Evolutionary conservation across 176 grass and related monocot species (phyloP).

Genomic region (Aegilops longissima): DNA sequence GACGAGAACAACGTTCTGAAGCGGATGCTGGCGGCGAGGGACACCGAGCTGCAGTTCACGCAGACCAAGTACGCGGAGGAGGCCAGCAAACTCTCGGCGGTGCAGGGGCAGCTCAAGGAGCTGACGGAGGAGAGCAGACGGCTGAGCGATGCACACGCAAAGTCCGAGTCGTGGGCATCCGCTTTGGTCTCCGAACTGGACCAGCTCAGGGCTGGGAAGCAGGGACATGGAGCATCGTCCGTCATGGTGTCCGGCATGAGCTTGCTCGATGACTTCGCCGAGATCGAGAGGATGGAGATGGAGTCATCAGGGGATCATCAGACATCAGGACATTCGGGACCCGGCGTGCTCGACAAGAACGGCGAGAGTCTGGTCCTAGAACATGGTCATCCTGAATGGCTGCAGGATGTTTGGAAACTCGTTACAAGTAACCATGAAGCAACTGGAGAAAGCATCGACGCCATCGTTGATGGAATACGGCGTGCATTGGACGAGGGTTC

Average conservation of each 20-base stretch:
- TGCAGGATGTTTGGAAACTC: constrained; percentile 55
- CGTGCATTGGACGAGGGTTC: constrained; percentile 33
- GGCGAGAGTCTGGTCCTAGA: not conserved
- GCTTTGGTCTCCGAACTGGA: constrained; percentile 72
- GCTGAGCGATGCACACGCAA: constrained; percentile 22
- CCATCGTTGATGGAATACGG: constrained; percentile 55
- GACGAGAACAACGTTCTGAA: constrained; percentile 79
- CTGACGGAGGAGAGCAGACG: constrained; percentile 36
- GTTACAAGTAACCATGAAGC: constrained; percentile 63
- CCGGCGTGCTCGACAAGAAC: not conserved
- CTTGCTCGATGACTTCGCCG: constrained; percentile 58
- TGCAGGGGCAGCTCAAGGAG: constrained; percentile 50
- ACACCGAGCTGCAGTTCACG: constrained; percentile 54
- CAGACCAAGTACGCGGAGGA: constrained; percentile 54
- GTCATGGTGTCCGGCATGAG: constrained; percentile 36
- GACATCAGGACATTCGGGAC: not conserved
- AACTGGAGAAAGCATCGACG: constrained; percentile 39
- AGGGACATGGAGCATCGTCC: constrained; percentile 16
- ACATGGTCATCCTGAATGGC: constrained; percentile 47
- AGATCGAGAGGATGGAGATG: constrained; percentile 58
- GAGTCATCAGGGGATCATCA: constrained; percentile 23
- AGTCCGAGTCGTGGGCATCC: constrained; percentile 68
- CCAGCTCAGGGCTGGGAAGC: constrained; percentile 55
- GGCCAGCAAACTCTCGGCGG: constrained; percentile 46
- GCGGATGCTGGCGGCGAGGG: constrained; percentile 62